phyloP scores from a whole-genome alignment of 352 stramenopile genomes.

The Pythium dissotocum region DNA sequence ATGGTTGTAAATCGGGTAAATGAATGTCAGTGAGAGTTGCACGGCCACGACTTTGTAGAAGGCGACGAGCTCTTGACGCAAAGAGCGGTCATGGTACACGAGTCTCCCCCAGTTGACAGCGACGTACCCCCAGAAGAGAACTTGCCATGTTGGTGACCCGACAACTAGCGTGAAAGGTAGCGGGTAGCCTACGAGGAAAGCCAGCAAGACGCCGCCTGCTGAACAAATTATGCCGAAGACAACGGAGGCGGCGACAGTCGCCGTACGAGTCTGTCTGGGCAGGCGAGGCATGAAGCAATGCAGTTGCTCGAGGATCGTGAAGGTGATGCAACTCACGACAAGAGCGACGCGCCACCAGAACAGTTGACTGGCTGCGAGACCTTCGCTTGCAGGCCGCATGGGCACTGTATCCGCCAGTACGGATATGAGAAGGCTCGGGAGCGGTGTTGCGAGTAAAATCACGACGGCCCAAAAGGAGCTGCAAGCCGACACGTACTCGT shows the following conservation, averaged over 20 bases:
- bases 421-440: slow-evolving; percentile 6
- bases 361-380: neutral
- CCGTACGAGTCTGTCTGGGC: neutral
- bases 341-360: slow-evolving; percentile 18
- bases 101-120: slow-evolving; percentile 1
- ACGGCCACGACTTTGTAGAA: slow-evolving; percentile 11
- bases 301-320: slow-evolving; percentile 9
- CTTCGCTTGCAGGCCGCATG: slow-evolving; percentile 5
- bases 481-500: neutral
- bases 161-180: slow-evolving; percentile 28
- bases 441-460: neutral
- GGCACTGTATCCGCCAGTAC: slow-evolving; percentile 12
- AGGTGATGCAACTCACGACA: neutral
- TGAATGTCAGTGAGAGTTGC: slow-evolving; percentile 9
- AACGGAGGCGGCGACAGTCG: neutral
- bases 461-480: neutral
- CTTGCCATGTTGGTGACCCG: slow-evolving; percentile 25
- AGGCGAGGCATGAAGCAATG: slow-evolving; percentile 4
- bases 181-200: slow-evolving; percentile 13
- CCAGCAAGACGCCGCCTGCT: slow-evolving; percentile 3
- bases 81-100: neutral
- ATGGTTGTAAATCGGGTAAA: slow-evolving; percentile 27
- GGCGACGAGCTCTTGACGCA: neutral
- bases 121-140: slow-evolving; percentile 18
- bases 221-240: neutral